Conservation (phyloP, 345 rosid genomes). For the Pistacia atlantica region DNA sequence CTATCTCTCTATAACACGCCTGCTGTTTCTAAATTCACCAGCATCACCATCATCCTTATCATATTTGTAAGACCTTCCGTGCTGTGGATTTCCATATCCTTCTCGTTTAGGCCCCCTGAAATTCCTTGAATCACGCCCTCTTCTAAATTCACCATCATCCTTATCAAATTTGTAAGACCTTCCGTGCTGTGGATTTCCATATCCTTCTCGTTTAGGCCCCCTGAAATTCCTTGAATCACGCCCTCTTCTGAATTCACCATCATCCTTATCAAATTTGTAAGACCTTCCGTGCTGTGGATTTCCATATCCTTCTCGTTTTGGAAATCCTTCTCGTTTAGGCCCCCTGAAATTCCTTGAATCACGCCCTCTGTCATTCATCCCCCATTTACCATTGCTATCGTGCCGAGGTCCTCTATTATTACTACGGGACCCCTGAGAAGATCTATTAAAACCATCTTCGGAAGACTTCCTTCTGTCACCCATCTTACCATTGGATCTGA, state of each 20-base stretch:
- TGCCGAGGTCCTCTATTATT: slow-evolving; percentile 29
- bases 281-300: slow-evolving; percentile 24
- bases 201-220: slow-evolving; percentile 25
- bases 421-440: slow-evolving; percentile 34
- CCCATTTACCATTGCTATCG: slow-evolving; percentile 18
- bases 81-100: slow-evolving; percentile 16
- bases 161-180: slow-evolving; percentile 21
- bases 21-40: slow-evolving; percentile 49
- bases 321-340: slow-evolving; percentile 8
- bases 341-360: slow-evolving; percentile 21
- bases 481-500: slow-evolving; percentile 34
- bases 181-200: slow-evolving; percentile 16
- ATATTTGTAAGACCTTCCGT: slow-evolving; percentile 24
- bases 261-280: slow-evolving; percentile 15
- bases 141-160: slow-evolving; percentile 43
- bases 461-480: slow-evolving; percentile 32
- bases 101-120: slow-evolving; percentile 23
- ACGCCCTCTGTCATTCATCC: slow-evolving; percentile 19
- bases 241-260: slow-evolving; percentile 35
- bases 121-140: slow-evolving; percentile 19
- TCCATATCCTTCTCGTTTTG: slow-evolving; percentile 6
- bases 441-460: slow-evolving; percentile 26
- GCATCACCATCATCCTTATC: slow-evolving; percentile 16
- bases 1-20: slow-evolving; percentile 62
- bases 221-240: slow-evolving; percentile 17